A percentile compares a stretch with the other conserved stretches of the same genome.
Evolutionary conservation across 495 filamentous ascomycete genomes (phyloP).

Genomic region (Xylaria grammica): DNA sequence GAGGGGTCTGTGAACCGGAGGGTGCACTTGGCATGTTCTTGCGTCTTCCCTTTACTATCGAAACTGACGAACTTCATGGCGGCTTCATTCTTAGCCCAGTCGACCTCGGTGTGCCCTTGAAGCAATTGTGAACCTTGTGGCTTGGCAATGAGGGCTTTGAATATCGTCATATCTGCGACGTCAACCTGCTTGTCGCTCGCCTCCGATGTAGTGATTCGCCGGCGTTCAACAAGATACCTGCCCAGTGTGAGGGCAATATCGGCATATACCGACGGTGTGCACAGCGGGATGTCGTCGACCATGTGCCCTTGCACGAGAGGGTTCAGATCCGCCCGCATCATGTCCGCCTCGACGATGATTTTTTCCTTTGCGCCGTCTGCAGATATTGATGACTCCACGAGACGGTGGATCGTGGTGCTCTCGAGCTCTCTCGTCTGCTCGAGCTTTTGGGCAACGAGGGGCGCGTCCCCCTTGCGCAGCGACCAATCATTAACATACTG

Average conservation of each 20-base stretch:
- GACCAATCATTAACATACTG: conserved; percentile 60
- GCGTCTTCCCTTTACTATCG: conserved; percentile 44
- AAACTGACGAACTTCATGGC: conserved; percentile 29
- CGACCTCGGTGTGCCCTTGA: conserved; percentile 20
- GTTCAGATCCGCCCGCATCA: conserved; percentile 53
- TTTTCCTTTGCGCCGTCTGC: neutral
- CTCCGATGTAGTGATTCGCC: conserved; percentile 29
- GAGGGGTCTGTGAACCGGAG: conserved; percentile 40
- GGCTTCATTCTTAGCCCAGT: conserved; percentile 18
- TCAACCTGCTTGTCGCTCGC: neutral
- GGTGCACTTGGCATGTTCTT: conserved; percentile 50
- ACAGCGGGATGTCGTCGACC: conserved; percentile 61
- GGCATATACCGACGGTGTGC: conserved; percentile 64
- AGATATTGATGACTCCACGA: neutral
- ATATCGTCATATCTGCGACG: conserved; percentile 15
- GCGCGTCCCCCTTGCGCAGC: conserved; percentile 46
- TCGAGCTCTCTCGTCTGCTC: conserved; percentile 23
- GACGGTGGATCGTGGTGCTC: neutral
- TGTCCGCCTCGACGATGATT: conserved; percentile 54
- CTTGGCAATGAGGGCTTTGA: conserved; percentile 30
- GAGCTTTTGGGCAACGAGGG: conserved; percentile 28
- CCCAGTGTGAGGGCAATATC: conserved; percentile 65
- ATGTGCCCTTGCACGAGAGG: conserved; percentile 60
- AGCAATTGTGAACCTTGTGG: conserved; percentile 28
- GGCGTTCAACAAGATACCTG: conserved; percentile 55